phyloP scores from a whole-genome alignment of 2,329 filamentous ascomycete species.

The Aspergillus latus region DNA sequence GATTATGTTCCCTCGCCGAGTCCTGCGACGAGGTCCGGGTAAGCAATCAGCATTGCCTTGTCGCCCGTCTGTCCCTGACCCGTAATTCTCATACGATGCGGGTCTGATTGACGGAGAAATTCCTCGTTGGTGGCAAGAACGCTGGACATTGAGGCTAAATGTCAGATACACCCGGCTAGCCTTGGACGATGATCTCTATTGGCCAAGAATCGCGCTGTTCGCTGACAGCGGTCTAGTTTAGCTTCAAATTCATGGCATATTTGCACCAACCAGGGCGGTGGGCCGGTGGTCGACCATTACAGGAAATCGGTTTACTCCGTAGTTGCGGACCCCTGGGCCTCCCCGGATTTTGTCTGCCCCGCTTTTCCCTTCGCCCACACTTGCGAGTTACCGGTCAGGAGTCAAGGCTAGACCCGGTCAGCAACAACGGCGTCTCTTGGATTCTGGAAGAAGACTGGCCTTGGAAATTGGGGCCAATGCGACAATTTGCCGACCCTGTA shows the following conservation, averaged over 20 bases:
- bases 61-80: background rate
- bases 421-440: background rate
- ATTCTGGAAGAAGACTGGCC: background rate
- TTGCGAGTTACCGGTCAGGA: background rate
- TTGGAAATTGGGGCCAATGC: background rate
- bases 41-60: background rate
- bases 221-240: background rate
- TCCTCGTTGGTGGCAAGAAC: slow-evolving; percentile 7
- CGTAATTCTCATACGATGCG: background rate
- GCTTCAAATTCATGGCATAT: background rate
- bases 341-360: slow-evolving; percentile 12
- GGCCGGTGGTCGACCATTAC: background rate
- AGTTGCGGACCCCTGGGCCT: background rate
- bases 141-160: slow-evolving; percentile 9
- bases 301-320: background rate
- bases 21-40: background rate
- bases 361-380: slow-evolving; percentile 1
- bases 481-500: background rate
- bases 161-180: background rate
- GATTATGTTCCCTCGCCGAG: background rate
- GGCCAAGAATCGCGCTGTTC: background rate
- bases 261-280: slow-evolving; percentile 7
- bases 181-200: background rate
- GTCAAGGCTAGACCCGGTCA: background rate
- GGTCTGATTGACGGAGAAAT: slow-evolving; percentile 3